A percentile compares a stretch with the other conserved stretches of the same genome.
These are phyloP conservation scores for Uromyces viciae-fabae DNA, from an alignment of 1,284 basidiomycete genomes.

Conservation along the genomic window DNA sequence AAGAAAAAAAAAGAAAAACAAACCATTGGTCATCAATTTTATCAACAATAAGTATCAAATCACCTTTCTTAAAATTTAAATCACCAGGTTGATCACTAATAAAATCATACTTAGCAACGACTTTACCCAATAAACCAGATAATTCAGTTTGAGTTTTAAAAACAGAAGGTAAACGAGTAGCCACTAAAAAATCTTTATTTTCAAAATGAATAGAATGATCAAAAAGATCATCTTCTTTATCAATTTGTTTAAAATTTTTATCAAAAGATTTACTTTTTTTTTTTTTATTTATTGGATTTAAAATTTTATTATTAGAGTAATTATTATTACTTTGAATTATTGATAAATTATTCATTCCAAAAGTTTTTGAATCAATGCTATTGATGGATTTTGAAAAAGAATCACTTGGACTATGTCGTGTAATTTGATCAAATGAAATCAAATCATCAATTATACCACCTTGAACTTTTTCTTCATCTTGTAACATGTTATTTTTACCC, in stretches of 20 bases:
- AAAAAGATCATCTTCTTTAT: no score
- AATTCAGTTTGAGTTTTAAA: constrained; percentile 11
- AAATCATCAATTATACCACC: constrained; percentile 23
- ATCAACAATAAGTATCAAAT: constrained; percentile 71
- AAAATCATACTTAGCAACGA: constrained; percentile 25
- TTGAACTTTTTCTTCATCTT: no score
- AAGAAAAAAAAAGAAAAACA: constrained; percentile 47
- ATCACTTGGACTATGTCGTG: not conserved
- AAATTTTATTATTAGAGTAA: no score
- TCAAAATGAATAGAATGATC: not conserved
- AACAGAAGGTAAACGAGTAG: constrained; percentile 22
- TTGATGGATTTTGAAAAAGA: not conserved
- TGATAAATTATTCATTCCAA: no score
- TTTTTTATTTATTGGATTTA: no score
- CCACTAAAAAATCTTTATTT: constrained; percentile 25
- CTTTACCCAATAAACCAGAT: constrained; percentile 16
- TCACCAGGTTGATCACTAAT: constrained; percentile 64
- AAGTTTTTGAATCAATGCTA: not conserved
- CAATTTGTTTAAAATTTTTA: no score
- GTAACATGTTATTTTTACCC: not conserved
- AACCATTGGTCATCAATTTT: constrained; percentile 76
- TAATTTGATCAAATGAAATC: constrained; percentile 34
- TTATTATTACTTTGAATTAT: no score
- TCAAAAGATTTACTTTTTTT: no score
- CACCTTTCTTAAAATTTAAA: constrained; percentile 75